These are phyloP conservation scores for Scleromitrula shiraiana DNA, from an alignment of 2,329 filamentous ascomycete genomes.

Conservation along the genomic window DNA sequence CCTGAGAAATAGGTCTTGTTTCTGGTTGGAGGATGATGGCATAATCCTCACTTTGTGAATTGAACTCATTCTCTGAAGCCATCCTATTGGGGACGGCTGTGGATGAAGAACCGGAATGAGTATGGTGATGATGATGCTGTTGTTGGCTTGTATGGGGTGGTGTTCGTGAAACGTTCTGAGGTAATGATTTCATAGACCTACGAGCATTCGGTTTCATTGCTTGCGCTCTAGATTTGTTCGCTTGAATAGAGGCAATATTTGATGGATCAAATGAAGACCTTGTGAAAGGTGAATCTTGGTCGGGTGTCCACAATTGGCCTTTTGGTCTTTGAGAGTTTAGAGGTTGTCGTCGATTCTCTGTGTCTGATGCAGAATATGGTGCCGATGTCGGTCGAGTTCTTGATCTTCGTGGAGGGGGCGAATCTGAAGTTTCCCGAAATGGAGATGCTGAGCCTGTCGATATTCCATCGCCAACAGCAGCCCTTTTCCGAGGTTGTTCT, in stretches of 20 bases:
- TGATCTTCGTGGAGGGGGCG: slow-evolving; percentile 20
- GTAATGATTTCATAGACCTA: slow-evolving; percentile 9
- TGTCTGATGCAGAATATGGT: slow-evolving; percentile 12
- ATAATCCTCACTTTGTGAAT: slow-evolving; percentile 51
- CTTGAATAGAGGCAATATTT: slow-evolving; percentile 24
- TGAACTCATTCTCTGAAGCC: neutral
- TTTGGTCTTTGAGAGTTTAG: slow-evolving; percentile 14
- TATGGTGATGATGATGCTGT: neutral
- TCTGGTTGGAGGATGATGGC: slow-evolving; percentile 41
- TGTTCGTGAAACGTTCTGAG: slow-evolving; percentile 3
- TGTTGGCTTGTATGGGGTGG: neutral
- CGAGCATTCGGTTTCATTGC: slow-evolving; percentile 13
- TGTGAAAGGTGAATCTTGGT: slow-evolving; percentile 15
- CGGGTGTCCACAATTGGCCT: slow-evolving; percentile 24
- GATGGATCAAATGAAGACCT: slow-evolving; percentile 21
- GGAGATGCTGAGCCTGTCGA: slow-evolving; percentile 23
- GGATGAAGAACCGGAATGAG: neutral
- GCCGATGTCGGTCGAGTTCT: slow-evolving; percentile 19
- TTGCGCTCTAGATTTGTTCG: slow-evolving; percentile 17
- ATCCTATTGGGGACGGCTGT: slow-evolving; percentile 1
- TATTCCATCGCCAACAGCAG: slow-evolving; percentile 25
- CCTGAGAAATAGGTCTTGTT: slow-evolving; percentile 35
- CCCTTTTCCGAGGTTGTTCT: slow-evolving; percentile 22
- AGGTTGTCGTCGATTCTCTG: slow-evolving; percentile 10
- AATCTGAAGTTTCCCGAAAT: slow-evolving; percentile 16